Evolutionary conservation across 805 yeast genomes (phyloP), one percentile per base, ranked within the genome.

Genomic region (Saccharomyces jurei): DNA sequence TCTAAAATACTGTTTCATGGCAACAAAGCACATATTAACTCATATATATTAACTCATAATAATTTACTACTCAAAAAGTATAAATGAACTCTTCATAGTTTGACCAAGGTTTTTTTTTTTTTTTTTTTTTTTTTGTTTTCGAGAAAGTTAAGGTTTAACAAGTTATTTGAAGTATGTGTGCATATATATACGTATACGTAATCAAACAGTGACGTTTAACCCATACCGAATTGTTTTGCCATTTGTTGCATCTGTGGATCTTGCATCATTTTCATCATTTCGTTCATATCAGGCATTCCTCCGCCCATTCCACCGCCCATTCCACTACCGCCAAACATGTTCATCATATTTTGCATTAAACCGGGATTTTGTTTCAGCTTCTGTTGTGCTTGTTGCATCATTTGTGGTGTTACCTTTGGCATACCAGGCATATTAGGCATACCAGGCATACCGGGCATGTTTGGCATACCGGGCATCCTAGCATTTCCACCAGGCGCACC

Each of bases 341-440:
- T 76, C 83, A 82, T 82, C 81, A 86, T 78, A 54, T 77, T 78
- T 63, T 83, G 82, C 89, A 85, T 84, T 81, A 86, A 76, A 11
- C 84, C 81, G 31, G 92, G 91, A 64, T 85, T 85, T 59, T 81
- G 81, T 76, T 82, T 84, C 70, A 84, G 65, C 54, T 78, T 80
- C 58, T 79, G 82, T 81, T 83, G 80, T 41, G 83, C 82, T 58
- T 72, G 74, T 58, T 74, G 76, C 68, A 74, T 72, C 70, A 73
- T 73, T 50, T 71, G 68, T 11, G 75, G 76, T 2, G 72, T 62
- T 48, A 71, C 59, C 54, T 68, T 69, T 48, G 77, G 77, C 55
- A 79, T 82, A 32, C 84, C 84, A 11, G 77, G 75, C 64, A 82
- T 71, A 48, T 75, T 76, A 63, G 84, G 83, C 69, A 84, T 83